These are phyloP conservation scores for Gomphus sp. DNA, from an alignment of 1,284 basidiomycete species.

Conservation along the genomic window DNA sequence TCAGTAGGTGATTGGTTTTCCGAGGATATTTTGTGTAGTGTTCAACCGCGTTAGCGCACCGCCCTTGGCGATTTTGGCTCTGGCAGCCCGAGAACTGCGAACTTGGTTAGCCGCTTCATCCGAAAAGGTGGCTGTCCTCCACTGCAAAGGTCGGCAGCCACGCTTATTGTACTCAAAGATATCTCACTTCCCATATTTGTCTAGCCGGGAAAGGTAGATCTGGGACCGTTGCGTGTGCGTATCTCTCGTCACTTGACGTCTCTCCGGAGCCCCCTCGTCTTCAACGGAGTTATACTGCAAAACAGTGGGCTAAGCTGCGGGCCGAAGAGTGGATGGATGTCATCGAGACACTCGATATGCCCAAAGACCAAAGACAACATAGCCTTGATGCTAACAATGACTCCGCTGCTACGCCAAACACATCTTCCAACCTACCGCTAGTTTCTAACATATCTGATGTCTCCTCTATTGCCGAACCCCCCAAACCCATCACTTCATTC, in stretches of 20 bases:
- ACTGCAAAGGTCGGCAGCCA: constrained; percentile 67
- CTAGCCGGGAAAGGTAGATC: constrained; percentile 75
- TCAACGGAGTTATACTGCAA: constrained; percentile 36
- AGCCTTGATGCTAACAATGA: constrained; percentile 20
- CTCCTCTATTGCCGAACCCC: not conserved
- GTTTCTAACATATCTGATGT: not conserved
- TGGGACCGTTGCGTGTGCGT: constrained; percentile 74
- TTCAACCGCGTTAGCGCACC: constrained; percentile 47
- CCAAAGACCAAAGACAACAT: constrained; percentile 28
- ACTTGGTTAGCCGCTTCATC: constrained; percentile 66
- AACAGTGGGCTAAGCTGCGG: constrained; percentile 37
- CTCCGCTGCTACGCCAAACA: not conserved
- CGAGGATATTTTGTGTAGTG: constrained; percentile 13
- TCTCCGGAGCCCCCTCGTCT: constrained; percentile 38
- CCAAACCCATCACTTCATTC: not conserved
- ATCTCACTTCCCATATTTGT: not conserved
- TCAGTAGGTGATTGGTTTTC: constrained; percentile 42
- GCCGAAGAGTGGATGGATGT: constrained; percentile 40
- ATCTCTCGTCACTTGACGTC: constrained; percentile 55
- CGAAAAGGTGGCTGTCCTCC: constrained; percentile 71
- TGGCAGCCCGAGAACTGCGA: constrained; percentile 71
- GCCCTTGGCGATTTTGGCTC: constrained; percentile 70
- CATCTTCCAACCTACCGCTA: not conserved
- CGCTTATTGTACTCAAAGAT: not conserved
- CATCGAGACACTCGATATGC: constrained; percentile 17